Percentiles rank a stretch among this genome's conserved stretches.
Conservation (phyloP, 495 filamentous ascomycete genomes). For the Penicillium goetzii region DNA sequence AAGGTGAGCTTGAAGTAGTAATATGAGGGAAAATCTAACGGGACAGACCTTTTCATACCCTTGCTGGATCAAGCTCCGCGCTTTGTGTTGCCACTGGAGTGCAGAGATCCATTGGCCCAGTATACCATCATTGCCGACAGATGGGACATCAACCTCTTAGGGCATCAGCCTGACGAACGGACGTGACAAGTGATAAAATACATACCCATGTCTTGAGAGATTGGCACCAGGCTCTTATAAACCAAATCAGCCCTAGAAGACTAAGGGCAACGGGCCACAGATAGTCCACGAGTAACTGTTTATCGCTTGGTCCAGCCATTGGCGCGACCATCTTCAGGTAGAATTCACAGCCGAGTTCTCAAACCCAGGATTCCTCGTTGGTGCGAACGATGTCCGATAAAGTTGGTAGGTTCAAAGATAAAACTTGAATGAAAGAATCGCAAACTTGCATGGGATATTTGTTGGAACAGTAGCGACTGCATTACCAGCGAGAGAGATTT, state of each 20-base stretch:
- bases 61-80: not conserved
- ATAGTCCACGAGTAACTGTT: not conserved
- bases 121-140: not conserved
- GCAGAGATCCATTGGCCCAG: not conserved
- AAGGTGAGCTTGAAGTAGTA: too few relatives aligned
- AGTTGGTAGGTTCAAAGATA: too few relatives aligned
- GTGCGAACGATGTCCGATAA: too few relatives aligned
- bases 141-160: not conserved
- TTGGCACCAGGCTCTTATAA: not conserved
- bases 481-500: too few relatives aligned
- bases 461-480: too few relatives aligned
- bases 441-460: too few relatives aligned
- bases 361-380: too few relatives aligned
- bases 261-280: not conserved
- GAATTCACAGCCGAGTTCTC: too few relatives aligned
- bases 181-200: not conserved
- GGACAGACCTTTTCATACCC: not conserved
- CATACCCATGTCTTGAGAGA: not conserved
- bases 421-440: too few relatives aligned
- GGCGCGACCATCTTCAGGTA: not conserved
- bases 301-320: not conserved
- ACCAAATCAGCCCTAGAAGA: not conserved
- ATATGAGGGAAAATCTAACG: not conserved
- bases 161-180: not conserved
- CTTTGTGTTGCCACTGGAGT: not conserved